A percentile compares a stretch with the other conserved stretches of the same genome.
Evolutionary conservation across 768 basidiomycete genomes (phyloP).

Genomic region (Mycena vulgaris): DNA sequence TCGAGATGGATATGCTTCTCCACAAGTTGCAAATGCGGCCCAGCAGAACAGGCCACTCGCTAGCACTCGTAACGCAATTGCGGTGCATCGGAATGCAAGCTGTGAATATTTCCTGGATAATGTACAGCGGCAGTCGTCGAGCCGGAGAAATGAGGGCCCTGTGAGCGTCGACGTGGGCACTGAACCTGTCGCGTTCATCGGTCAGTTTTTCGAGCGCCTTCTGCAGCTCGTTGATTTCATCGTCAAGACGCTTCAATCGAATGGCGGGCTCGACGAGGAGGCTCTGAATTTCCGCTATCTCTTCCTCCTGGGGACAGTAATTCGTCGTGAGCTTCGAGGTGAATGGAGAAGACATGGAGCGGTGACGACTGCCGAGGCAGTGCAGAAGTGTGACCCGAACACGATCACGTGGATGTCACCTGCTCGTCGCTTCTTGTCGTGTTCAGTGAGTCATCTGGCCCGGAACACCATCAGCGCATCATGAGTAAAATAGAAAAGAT

Average conservation of each 20-base stretch:
- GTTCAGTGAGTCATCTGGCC: too few relatives aligned
- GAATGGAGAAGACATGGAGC: too few relatives aligned
- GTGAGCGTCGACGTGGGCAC: conserved; percentile 5
- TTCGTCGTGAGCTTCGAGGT: too few relatives aligned
- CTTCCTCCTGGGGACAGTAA: conserved; percentile 15
- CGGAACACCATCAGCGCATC: too few relatives aligned
- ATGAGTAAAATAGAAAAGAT: too few relatives aligned
- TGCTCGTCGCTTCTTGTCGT: too few relatives aligned
- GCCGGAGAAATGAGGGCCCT: not conserved
- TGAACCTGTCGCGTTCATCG: not conserved
- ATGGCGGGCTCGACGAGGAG: not conserved
- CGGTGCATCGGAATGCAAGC: conserved; percentile 18
- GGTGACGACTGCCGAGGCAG: too few relatives aligned
- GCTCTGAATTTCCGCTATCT: not conserved
- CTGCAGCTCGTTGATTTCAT: not conserved
- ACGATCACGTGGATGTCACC: too few relatives aligned
- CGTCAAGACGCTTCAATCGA: conserved; percentile 1
- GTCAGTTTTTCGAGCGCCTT: not conserved
- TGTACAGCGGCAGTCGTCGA: not conserved
- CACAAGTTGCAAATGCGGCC: conserved; percentile 28
- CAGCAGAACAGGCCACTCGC: conserved; percentile 25
- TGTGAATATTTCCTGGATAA: conserved; percentile 21
- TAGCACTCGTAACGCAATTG: conserved; percentile 15
- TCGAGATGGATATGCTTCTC: conserved; percentile 18
- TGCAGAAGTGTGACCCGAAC: too few relatives aligned